Conservation (phyloP, 768 basidiomycete species). For the Leccinum variicolor region DNA sequence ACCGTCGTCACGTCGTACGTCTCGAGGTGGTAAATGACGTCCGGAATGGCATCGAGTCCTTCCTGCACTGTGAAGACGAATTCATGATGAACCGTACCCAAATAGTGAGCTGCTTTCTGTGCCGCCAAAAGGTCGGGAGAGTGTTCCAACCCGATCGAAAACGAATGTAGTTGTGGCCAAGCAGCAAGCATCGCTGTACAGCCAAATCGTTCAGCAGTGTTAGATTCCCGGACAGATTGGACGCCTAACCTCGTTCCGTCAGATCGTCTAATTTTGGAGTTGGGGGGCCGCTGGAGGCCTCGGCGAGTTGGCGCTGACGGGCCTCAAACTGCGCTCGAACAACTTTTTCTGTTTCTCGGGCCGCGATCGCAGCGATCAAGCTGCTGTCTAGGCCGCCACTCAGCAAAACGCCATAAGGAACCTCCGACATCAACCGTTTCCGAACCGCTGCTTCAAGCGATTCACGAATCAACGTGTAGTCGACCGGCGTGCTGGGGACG, state of each 20-base stretch:
- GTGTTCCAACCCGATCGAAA: constrained; percentile 92
- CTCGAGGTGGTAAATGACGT: constrained; percentile 97
- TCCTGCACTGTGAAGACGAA: constrained; percentile 98
- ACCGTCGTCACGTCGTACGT: constrained; percentile 99
- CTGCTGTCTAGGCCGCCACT: constrained; percentile 96
- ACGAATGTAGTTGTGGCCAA: constrained; percentile 97
- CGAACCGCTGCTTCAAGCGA: constrained; percentile 87
- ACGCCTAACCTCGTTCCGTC: constrained; percentile 52
- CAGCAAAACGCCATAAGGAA: constrained; percentile 95
- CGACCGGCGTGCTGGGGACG: constrained; percentile 53
- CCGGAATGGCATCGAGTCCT: constrained; percentile 93
- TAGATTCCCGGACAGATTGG: not conserved
- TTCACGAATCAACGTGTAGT: constrained; percentile 71
- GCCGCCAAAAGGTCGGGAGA: constrained; percentile 96
- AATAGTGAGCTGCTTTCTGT: constrained; percentile 85
- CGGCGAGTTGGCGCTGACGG: constrained; percentile 57
- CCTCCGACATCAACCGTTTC: constrained; percentile 97
- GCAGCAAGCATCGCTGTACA: constrained; percentile 64
- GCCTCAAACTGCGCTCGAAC: constrained; percentile 72
- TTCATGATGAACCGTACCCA: constrained; percentile 96
- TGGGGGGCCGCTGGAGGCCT: constrained; percentile 51
- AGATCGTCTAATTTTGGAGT: constrained; percentile 47
- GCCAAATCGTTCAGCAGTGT: constrained; percentile 2
- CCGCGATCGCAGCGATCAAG: constrained; percentile 92
- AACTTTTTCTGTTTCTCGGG: constrained; percentile 91